These are phyloP conservation scores for Wickerhamiella bombiphila DNA, from an alignment of 805 yeast species.

Conservation along the genomic window DNA sequence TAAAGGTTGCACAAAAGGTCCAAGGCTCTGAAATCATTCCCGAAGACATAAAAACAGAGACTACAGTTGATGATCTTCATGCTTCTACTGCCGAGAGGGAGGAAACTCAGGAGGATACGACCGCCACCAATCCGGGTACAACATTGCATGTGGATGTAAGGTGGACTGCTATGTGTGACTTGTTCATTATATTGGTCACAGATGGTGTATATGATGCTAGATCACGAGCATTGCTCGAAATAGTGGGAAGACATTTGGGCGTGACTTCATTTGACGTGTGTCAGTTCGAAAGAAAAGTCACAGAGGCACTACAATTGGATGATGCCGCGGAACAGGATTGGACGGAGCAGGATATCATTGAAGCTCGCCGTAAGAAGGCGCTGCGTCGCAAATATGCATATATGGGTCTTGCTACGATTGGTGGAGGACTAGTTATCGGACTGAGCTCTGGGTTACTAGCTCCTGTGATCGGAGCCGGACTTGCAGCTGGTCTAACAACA, in stretches of 20 bases:
- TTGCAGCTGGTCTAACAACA: conserved; percentile 93
- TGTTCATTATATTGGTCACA: conserved; percentile 62
- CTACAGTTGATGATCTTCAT: neutral
- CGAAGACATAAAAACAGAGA: neutral
- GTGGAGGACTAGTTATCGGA: conserved; percentile 90
- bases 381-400: conserved; percentile 59
- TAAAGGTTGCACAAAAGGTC: conserved; percentile 29
- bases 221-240: conserved; percentile 61
- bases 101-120: conserved; percentile 5
- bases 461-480: conserved; percentile 96
- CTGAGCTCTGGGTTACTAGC: conserved; percentile 90
- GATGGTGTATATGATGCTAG: conserved; percentile 84
- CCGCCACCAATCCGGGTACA: no score
- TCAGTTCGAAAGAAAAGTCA: conserved; percentile 81
- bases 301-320: conserved; percentile 81
- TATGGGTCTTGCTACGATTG: conserved; percentile 89
- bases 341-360: conserved; percentile 57
- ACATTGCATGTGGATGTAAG: conserved; percentile 62
- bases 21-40: conserved; percentile 1
- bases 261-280: conserved; percentile 53
- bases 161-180: conserved; percentile 90
- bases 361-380: conserved; percentile 51
- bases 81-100: conserved; percentile 1
- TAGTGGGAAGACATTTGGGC: conserved; percentile 49
- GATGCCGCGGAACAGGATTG: conserved; percentile 65